Conservation (phyloP, 2,329 filamentous ascomycete genomes). For the Plenodomus lindquistii region DNA sequence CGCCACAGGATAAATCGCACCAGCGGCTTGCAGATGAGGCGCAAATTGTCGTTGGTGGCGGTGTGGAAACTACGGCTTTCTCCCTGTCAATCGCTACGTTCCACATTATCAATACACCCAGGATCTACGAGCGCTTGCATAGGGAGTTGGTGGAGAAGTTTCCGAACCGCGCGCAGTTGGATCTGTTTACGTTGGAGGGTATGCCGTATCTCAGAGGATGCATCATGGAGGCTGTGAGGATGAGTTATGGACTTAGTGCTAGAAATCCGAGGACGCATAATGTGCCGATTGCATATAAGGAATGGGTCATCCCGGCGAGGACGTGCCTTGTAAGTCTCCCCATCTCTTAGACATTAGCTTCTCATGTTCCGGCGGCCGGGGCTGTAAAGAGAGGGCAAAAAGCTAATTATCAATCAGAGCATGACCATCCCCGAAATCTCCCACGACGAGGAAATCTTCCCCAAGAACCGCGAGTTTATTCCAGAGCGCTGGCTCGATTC, state of each 20-base stretch:
- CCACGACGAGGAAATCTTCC: constrained; percentile 45
- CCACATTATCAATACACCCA: constrained; percentile 38
- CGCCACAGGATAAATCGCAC: constrained; percentile 43
- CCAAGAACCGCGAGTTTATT: constrained; percentile 37
- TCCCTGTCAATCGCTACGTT: constrained; percentile 33
- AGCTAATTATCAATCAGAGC: constrained; percentile 10
- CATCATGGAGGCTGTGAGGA: constrained; percentile 37
- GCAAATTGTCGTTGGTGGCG: constrained; percentile 45
- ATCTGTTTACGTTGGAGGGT: constrained; percentile 22
- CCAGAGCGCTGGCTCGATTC: constrained; percentile 49
- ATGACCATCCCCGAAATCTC: constrained; percentile 44
- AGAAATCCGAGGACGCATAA: constrained; percentile 42
- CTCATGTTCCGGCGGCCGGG: not conserved
- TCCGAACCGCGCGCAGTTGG: constrained; percentile 26
- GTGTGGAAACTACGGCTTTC: constrained; percentile 46
- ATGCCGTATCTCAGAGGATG: constrained; percentile 14
- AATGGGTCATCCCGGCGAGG: constrained; percentile 38
- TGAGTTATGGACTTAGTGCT: constrained; percentile 47
- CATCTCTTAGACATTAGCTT: not conserved
- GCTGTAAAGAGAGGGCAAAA: not conserved
- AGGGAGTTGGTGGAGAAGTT: constrained; percentile 34
- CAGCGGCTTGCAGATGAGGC: constrained; percentile 45
- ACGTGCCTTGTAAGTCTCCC: constrained; percentile 35
- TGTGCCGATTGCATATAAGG: constrained; percentile 23
- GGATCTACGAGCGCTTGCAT: constrained; percentile 36